Conservation (phyloP, 1,284 basidiomycete species). For the Heterobasidion annosum region DNA sequence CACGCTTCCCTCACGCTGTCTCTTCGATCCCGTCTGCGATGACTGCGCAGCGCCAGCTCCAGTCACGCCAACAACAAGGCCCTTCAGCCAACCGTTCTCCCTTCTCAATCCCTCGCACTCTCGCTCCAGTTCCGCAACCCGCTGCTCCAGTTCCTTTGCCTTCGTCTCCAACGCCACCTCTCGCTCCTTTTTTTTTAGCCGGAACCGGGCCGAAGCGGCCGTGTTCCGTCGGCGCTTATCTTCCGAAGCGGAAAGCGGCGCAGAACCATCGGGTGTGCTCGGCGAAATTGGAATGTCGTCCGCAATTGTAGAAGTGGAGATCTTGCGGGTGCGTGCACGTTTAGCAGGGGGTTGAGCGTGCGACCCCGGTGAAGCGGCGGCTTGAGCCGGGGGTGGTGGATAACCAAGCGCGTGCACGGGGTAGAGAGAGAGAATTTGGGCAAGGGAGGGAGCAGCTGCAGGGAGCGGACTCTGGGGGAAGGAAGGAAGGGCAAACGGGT, state of each 20-base stretch:
- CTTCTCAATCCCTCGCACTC: slow-evolving; percentile 87
- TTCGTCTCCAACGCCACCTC: slow-evolving; percentile 88
- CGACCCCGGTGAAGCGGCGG: slow-evolving; percentile 9
- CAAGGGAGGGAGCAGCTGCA: slow-evolving; percentile 42
- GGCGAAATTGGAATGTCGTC: slow-evolving; percentile 13
- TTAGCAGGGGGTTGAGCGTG: slow-evolving; percentile 31
- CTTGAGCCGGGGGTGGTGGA: slow-evolving; percentile 12
- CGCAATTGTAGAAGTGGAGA: slow-evolving; percentile 25
- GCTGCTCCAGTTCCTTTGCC: slow-evolving; percentile 83
- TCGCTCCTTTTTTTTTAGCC: slow-evolving; percentile 97
- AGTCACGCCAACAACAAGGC: slow-evolving; percentile 84
- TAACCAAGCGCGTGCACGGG: slow-evolving; percentile 20
- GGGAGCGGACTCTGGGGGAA: slow-evolving; percentile 15
- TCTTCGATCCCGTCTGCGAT: neutral
- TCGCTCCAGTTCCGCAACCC: slow-evolving; percentile 77
- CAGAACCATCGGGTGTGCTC: slow-evolving; percentile 12
- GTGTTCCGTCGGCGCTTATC: slow-evolving; percentile 96
- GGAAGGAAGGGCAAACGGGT: slow-evolving; percentile 36
- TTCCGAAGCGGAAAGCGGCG: slow-evolving; percentile 47
- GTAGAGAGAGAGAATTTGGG: slow-evolving; percentile 56
- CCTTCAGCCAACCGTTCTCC: slow-evolving; percentile 95
- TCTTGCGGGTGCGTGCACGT: slow-evolving; percentile 45
- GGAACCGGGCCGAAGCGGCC: slow-evolving; percentile 94
- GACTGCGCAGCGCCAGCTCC: slow-evolving; percentile 39
- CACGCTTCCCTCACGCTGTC: neutral